Evolutionary conservation across 208 protist species (phyloP).

Genomic region (Leishmania mexicana): DNA sequence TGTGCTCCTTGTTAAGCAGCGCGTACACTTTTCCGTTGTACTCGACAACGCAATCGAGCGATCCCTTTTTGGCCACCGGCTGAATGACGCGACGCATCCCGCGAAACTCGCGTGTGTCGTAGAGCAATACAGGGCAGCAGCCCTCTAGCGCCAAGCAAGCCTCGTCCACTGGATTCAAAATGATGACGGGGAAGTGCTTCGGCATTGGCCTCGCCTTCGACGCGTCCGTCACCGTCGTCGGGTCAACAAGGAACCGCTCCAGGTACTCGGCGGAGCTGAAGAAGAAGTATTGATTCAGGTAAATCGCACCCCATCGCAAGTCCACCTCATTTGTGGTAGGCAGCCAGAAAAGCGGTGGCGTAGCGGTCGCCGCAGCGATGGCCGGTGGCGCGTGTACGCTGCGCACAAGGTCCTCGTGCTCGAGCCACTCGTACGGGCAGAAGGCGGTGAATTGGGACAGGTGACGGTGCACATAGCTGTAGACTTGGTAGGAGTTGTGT

Average conservation of each 20-base stretch:
- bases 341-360: background rate
- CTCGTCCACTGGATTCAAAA: slow-evolving; percentile 17
- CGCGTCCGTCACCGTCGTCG: slow-evolving; percentile 54
- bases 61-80: slow-evolving; percentile 71
- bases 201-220: slow-evolving; percentile 56
- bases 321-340: slow-evolving; percentile 8
- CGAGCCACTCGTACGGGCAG: slow-evolving; percentile 85
- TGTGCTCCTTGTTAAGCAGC: slow-evolving; percentile 53
- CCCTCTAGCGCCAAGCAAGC: slow-evolving; percentile 62
- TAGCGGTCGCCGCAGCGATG: slow-evolving; percentile 7
- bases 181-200: slow-evolving; percentile 12
- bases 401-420: slow-evolving; percentile 57
- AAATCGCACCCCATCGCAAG: slow-evolving; percentile 45
- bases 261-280: slow-evolving; percentile 69
- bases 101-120: slow-evolving; percentile 78
- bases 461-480: slow-evolving; percentile 30
- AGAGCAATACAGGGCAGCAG: slow-evolving; percentile 92
- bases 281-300: slow-evolving; percentile 76
- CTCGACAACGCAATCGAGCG: slow-evolving; percentile 58
- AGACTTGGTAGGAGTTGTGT: slow-evolving; percentile 47
- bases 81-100: slow-evolving; percentile 82
- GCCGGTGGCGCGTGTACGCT: slow-evolving; percentile 7
- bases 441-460: slow-evolving; percentile 77
- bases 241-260: slow-evolving; percentile 63
- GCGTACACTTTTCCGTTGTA: slow-evolving; percentile 85